Evolutionary conservation across 257 asterid species (phyloP).

Genomic region (Phtheirospermum japonicum): DNA sequence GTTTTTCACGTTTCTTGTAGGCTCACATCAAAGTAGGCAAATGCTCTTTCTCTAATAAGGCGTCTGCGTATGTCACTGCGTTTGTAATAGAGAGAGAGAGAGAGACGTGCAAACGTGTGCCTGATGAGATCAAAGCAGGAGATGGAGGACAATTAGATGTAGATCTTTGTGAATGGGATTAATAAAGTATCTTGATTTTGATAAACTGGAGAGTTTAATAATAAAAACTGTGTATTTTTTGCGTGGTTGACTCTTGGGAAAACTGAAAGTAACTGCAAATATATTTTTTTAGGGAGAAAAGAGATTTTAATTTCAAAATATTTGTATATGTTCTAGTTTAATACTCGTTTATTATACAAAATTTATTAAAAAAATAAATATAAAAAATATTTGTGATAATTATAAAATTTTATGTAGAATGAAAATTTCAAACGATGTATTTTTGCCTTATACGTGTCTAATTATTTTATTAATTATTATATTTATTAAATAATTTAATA

Average conservation of each 20-base stretch:
- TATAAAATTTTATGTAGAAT: no score
- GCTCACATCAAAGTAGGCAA: constrained; percentile 3
- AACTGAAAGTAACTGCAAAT: neutral
- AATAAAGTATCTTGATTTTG: no score
- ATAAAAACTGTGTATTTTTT: neutral
- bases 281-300: neutral
- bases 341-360: no score
- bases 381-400: no score
- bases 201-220: constrained; percentile 8
- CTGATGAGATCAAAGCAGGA: constrained; percentile 21
- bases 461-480: no score
- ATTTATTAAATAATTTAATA: no score
- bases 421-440: no score
- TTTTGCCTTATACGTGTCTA: no score
- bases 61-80: neutral
- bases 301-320: no score
- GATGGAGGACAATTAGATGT: constrained; percentile 14
- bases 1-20: constrained; percentile 19
- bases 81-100: constrained; percentile 20
- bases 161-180: constrained; percentile 4
- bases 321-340: no score
- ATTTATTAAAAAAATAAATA: no score
- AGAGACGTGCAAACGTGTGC: constrained; percentile 34
- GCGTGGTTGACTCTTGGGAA: constrained; percentile 22
- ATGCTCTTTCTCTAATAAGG: no score